Evolutionary conservation across 441 rosid genomes (phyloP).

Genomic region (Croton setiger): DNA sequence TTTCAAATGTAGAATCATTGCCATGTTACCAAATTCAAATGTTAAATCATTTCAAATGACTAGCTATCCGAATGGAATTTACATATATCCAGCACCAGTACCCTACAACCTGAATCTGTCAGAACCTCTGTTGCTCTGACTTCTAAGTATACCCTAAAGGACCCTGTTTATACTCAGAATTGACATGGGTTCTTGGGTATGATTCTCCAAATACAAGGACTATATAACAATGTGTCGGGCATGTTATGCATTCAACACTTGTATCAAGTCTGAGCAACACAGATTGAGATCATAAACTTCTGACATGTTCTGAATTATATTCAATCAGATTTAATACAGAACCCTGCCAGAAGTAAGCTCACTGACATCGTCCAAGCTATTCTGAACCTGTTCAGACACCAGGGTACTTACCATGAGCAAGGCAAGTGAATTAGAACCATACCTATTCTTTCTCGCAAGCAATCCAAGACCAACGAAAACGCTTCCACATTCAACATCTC

Average conservation of each 20-base stretch:
- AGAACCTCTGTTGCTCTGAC: conserved; percentile 19
- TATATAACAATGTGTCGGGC: conserved; percentile 6
- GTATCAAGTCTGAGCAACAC: conserved; percentile 17
- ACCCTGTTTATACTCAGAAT: conserved; percentile 5
- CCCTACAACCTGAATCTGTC: conserved; percentile 18
- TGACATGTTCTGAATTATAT: conserved; percentile 1
- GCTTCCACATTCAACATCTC: conserved; percentile 23
- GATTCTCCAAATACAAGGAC: conserved; percentile 1
- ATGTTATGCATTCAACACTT: conserved; percentile 7
- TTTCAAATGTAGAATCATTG: too few relatives aligned
- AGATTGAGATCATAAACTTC: conserved; percentile 3
- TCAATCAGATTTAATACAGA: neutral
- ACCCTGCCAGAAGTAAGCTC: conserved; percentile 15
- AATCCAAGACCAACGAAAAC: conserved; percentile 21
- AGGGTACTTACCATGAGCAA: conserved; percentile 12
- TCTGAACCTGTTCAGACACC: neutral
- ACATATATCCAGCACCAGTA: neutral
- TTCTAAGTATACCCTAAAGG: conserved; percentile 14
- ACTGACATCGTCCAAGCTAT: neutral
- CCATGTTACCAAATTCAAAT: too few relatives aligned
- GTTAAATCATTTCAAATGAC: too few relatives aligned
- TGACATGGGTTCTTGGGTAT: conserved; percentile 14
- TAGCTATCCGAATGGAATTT: neutral
- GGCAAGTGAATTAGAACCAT: conserved; percentile 16
- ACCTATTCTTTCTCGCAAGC: conserved; percentile 21